phyloP scores from a whole-genome alignment of 1,139 yeast genomes.

The Yamadazyma epiphylla region DNA sequence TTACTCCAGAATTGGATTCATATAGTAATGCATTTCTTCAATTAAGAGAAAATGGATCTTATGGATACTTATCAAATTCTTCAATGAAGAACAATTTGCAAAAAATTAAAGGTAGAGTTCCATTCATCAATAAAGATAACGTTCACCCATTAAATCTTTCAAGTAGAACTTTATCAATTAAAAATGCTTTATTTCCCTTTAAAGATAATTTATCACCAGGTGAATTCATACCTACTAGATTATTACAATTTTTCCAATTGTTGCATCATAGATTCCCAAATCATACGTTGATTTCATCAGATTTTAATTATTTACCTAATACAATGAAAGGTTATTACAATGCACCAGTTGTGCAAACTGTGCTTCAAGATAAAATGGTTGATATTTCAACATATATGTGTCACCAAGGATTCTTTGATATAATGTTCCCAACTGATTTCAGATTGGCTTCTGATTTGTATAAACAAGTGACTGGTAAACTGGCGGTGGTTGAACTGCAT shows the following conservation, averaged over 20 bases:
- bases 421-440: conserved; percentile 84
- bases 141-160: conserved; percentile 44
- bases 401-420: conserved; percentile 80
- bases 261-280: conserved; percentile 67
- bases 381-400: conserved; percentile 75
- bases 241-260: conserved; percentile 62
- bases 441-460: conserved; percentile 59
- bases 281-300: conserved; percentile 70
- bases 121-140: conserved; percentile 26
- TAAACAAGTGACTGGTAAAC: conserved; percentile 59
- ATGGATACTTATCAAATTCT: conserved; percentile 27
- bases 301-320: conserved; percentile 64
- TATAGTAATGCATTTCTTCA: conserved; percentile 54
- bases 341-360: conserved; percentile 83
- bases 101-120: conserved; percentile 26
- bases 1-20: conserved; percentile 62
- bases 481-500: conserved; percentile 55
- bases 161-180: conserved; percentile 22
- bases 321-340: conserved; percentile 59
- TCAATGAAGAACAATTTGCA: conserved; percentile 19
- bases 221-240: conserved; percentile 78
- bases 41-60: conserved; percentile 47
- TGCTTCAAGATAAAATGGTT: conserved; percentile 62
- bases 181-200: conserved; percentile 48
- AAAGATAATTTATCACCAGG: conserved; percentile 69